Base-by-base conservation (phyloP, 1,139 yeast genomes). In the Sugiyamaella neomexicana region DNA sequence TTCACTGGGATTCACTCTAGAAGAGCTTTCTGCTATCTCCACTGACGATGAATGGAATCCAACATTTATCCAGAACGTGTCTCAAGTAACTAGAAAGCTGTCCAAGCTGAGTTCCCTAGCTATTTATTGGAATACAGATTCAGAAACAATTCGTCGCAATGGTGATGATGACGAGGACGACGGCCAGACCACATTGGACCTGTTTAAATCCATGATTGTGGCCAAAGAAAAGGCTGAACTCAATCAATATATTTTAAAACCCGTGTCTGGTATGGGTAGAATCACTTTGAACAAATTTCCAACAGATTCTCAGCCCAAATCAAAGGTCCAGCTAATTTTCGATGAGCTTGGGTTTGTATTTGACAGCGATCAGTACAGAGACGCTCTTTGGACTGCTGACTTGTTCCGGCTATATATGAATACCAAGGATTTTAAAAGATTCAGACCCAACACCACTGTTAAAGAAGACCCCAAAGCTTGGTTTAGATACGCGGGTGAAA, bases 11-110 rank as follows among this genome's bases (percentile, higher is more conserved):
- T 63, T 89, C 17, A 86, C 95, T 0, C 77, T 95, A 54, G 80
- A 82, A 49, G 98, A 95, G 69, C 76, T 95, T 46, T 89, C 97
- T 0, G 99, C 97, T 0, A 86, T 89, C 0, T 89, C 97, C 0
- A 85, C 98, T 0, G 93, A 91, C 69, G 83, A 80, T 31, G 74
- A 80, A 37, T 95, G 99, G 99, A 72, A 78, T 17, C 95, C 96
- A 1, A 85, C 86, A 25, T 93, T 93, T 68, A 86, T 93, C 41
- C 81, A 93, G 5, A 83, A 86, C 34, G 78, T 89, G 2, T 83
- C 83, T 38, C 70, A 77, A 10, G 75, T 85, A 51, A 83, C 97
- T 0, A 81, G 89, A 64, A 95, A 95, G 67, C 75, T 95, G 50
- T 74, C 93, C 39, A 86, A 88, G 0, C 77, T 95, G 60, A 82